Percentiles rank a stretch among this genome's conserved stretches.
These are phyloP conservation scores for Fusarium nodosum DNA, from an alignment of 2,329 filamentous ascomycete species.

Conservation along the genomic window DNA sequence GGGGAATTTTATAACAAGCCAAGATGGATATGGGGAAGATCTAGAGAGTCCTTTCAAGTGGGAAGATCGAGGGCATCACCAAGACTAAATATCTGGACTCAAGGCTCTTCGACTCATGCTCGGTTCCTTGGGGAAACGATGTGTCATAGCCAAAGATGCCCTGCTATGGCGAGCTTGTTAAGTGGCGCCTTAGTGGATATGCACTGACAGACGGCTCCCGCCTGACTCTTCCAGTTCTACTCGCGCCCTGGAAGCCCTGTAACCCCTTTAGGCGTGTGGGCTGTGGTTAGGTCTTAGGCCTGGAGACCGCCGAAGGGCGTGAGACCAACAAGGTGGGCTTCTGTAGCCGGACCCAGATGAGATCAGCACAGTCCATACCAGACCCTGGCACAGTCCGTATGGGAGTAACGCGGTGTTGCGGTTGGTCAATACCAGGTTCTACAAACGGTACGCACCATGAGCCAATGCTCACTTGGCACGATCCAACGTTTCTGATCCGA, in stretches of 20 bases:
- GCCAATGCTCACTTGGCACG: slow-evolving; percentile 28
- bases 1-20: slow-evolving; percentile 36
- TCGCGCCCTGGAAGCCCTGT: slow-evolving; percentile 37
- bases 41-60: slow-evolving; percentile 41
- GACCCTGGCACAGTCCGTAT: slow-evolving; percentile 24
- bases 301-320: slow-evolving; percentile 41
- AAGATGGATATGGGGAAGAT: slow-evolving; percentile 41
- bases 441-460: slow-evolving; percentile 32
- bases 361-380: slow-evolving; percentile 31
- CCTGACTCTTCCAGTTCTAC: slow-evolving; percentile 45
- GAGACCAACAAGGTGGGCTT: slow-evolving; percentile 36
- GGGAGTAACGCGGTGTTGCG: slow-evolving; percentile 9
- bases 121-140: slow-evolving; percentile 46
- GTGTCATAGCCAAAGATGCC: slow-evolving; percentile 49
- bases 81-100: slow-evolving; percentile 48
- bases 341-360: slow-evolving; percentile 9
- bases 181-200: slow-evolving; percentile 47
- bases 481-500: slow-evolving; percentile 43
- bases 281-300: slow-evolving; percentile 32
- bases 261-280: slow-evolving; percentile 43
- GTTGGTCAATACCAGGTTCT: slow-evolving; percentile 25
- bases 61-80: slow-evolving; percentile 43
- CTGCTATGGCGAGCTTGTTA: slow-evolving; percentile 50
- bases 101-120: slow-evolving; percentile 35
- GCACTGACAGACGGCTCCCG: slow-evolving; percentile 44